A percentile compares a stretch with the other conserved stretches of the same genome.
Evolutionary conservation across 371 early-diverging fungal species (phyloP).

Genomic region (Zancudomyces culisetae): DNA sequence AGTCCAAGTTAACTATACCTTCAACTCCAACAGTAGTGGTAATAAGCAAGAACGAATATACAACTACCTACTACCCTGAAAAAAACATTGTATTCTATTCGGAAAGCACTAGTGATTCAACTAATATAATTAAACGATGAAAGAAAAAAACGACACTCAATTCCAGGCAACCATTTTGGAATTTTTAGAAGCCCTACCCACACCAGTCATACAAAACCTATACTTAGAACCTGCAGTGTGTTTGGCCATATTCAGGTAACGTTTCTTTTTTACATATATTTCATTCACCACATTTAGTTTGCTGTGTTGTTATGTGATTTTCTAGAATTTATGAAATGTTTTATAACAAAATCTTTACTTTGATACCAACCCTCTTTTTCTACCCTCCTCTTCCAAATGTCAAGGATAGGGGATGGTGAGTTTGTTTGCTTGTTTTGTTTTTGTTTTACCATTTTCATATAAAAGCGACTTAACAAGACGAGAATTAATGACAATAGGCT

Average conservation of each 20-base stretch:
- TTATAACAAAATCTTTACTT: not conserved
- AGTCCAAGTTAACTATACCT: no score
- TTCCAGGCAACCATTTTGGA: slow-evolving; percentile 52
- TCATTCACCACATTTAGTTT: no score
- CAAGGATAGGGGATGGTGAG: not conserved
- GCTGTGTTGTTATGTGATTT: no score
- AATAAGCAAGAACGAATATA: not conserved
- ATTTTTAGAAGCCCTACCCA: slow-evolving; percentile 61
- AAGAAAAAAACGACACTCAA: not conserved
- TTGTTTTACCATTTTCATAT: not conserved
- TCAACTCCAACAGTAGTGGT: not conserved
- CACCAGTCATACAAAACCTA: slow-evolving; percentile 47
- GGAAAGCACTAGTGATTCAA: not conserved
- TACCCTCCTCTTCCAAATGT: not conserved
- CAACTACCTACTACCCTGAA: not conserved
- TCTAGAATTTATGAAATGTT: not conserved
- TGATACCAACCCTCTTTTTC: not conserved
- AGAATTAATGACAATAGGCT: slow-evolving; percentile 31
- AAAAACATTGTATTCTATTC: not conserved
- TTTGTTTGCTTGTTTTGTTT: not conserved
- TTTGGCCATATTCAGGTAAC: slow-evolving; percentile 65
- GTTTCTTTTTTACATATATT: not conserved
- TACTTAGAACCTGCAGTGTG: slow-evolving; percentile 83
- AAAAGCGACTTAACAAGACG: not conserved
- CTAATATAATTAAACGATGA: not conserved